Evolutionary conservation across 1,284 basidiomycete genomes (phyloP), one percentile per base, ranked within the genome.

Genomic region (Trichosporon sp.): DNA sequence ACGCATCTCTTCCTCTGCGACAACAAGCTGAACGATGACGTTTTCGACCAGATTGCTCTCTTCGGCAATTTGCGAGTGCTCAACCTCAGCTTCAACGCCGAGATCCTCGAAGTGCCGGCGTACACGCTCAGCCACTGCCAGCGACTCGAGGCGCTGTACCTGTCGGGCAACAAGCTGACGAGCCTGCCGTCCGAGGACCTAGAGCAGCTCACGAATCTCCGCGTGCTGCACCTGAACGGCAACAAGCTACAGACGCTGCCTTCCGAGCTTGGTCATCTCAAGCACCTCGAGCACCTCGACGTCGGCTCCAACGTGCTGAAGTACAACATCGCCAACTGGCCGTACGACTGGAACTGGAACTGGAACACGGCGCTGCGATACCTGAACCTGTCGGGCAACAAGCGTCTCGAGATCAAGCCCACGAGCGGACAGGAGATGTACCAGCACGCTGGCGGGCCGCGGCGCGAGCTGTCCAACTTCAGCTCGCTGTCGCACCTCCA

Each of bases 261-360:
- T 1, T 90, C 92, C 66, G 96, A 98, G 82, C 85, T 99, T 61
- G 91, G 91, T 43, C 92, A 93, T 79, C 88, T 98, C 75, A 89
- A 89, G 79, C 90, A 89, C 70, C 85, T 99, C 76, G 89, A 88
- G 73, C 89, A 92, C 35, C 87, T 99, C 73, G 97, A 99, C 80
- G 97, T 94, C 1, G 96, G 96, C 6, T 96, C 92, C 82, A 99
- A 99, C 81, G 85, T 90, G 68, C 87, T 99, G 84, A 96, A 94
- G 87, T 99, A 99, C 85, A 99, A 99, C 81, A 96, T 98, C 76
- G 92, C 94, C 78, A 99, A 99, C 80, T 96, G 91, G 91, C 93
- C 96, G 79, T 99, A 96, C 84, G 97, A 99, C 85, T 99, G 96
- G 96, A 99, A 99, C 83, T 99, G 97, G 97, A 98, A 98, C 83